Conservation (phyloP, 1,284 basidiomycete genomes). For the Rhizoctonia solani region DNA sequence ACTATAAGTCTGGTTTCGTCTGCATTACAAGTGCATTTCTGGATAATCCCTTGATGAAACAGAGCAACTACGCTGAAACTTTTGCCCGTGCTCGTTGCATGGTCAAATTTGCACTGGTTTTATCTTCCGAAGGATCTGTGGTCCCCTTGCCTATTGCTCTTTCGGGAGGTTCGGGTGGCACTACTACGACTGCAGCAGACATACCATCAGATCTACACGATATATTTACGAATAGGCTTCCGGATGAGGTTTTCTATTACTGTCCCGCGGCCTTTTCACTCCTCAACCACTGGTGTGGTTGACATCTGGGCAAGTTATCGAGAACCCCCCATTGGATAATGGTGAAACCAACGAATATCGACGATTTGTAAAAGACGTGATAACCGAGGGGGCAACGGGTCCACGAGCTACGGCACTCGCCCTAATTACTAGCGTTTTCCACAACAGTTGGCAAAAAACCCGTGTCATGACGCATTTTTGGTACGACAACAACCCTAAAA, state of each 20-base stretch:
- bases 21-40: conserved; percentile 72
- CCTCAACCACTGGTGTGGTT: conserved; percentile 91
- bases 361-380: conserved; percentile 92
- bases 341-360: conserved; percentile 94
- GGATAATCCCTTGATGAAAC: conserved; percentile 78
- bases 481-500: conserved; percentile 58
- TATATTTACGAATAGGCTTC: conserved; percentile 92
- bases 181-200: conserved; percentile 73
- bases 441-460: conserved; percentile 78
- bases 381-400: conserved; percentile 89
- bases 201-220: conserved; percentile 92
- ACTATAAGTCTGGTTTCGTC: conserved; percentile 83
- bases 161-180: conserved; percentile 55
- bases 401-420: conserved; percentile 91
- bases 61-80: conserved; percentile 78
- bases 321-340: conserved; percentile 90
- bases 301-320: conserved; percentile 80
- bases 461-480: conserved; percentile 75
- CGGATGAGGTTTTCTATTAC: conserved; percentile 97
- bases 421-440: conserved; percentile 74
- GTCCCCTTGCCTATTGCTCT: conserved; percentile 85
- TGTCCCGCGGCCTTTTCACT: conserved; percentile 88
- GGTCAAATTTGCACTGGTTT: conserved; percentile 90
- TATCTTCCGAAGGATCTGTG: conserved; percentile 89
- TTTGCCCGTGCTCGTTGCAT: conserved; percentile 91